Evolutionary conservation across 225 moss, liverwort and hornwort genomes (phyloP).

Genomic region (Bryum argenteum): DNA sequence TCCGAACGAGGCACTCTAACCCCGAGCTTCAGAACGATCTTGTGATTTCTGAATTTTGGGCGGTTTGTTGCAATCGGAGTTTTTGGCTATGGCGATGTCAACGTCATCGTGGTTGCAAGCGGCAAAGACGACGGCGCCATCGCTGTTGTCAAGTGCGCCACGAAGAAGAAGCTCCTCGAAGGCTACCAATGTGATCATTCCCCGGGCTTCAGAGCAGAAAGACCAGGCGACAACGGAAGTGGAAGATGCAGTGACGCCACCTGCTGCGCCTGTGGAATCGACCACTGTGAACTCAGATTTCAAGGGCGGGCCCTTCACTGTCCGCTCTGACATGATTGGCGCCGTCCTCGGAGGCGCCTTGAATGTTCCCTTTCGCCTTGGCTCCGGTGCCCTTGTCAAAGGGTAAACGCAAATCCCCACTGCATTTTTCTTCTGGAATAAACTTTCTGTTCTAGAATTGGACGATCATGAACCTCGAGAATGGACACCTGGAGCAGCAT

Average conservation of each 20-base stretch:
- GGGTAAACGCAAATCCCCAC: constrained; percentile 46
- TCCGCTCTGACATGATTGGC: constrained; percentile 82
- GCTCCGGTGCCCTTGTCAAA: constrained; percentile 76
- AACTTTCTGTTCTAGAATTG: too few species aligned
- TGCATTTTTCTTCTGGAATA: too few species aligned
- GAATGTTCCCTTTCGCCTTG: constrained; percentile 68
- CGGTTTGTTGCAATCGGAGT: background rate
- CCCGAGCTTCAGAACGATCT: background rate
- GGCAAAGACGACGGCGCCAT: constrained; percentile 33
- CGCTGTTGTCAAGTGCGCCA: constrained; percentile 24
- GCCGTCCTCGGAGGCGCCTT: constrained; percentile 69
- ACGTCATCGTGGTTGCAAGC: constrained; percentile 52
- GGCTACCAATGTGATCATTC: background rate
- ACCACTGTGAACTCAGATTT: constrained; percentile 54
- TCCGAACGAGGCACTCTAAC: background rate
- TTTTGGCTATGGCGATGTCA: constrained; percentile 31
- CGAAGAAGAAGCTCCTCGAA: constrained; percentile 16
- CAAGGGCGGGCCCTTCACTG: constrained; percentile 50
- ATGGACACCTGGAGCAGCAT: too few species aligned
- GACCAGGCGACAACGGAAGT: constrained; percentile 33
- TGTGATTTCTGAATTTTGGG: background rate
- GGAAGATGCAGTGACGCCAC: constrained; percentile 33
- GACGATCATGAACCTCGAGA: too few species aligned
- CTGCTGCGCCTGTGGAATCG: constrained; percentile 26
- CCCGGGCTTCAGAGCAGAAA: constrained; percentile 40